Evolutionary conservation across 176 grass and related monocot species (phyloP), one percentile per base, ranked within the genome.

Genomic region (Tillandsia fasciculata): DNA sequence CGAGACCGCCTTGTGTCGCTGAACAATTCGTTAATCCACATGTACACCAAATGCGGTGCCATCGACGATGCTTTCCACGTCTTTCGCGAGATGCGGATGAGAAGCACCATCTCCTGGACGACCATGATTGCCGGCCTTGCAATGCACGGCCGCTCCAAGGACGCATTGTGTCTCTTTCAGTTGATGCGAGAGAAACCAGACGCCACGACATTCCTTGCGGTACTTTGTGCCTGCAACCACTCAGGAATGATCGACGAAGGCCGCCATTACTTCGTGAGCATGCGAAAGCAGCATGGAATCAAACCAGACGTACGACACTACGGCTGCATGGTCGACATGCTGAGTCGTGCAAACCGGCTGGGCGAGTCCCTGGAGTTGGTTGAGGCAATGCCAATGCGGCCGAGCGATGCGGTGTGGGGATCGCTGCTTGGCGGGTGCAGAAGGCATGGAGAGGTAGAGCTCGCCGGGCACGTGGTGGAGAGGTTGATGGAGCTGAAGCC

Each of bases 101-200:
- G 83, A 80, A 81, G 49, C 53, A 89, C 88, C 53, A 53, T 81
- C 66, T 84, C 88, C 9, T 96, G 88, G 85, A 96, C 81, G 10
- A 91, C 80, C 24, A 84, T 91, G 74, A 96, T 96, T 27, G 82
- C 71, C 0, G 91, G 91, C 64, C 83, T 91, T 14, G 83, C 83
- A 0, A 59, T 69, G 9, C 83, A 86, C 69, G 82, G 88, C 15
- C 73, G 65, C 27, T 33, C 77, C 8, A 23, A 86, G 33, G 79
- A 89, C 13, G 88, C 85, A 3, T 63, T 96, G 52, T 49, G 69
- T 13, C 59, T 91, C 71, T 96, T 91, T 51, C 56, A 71, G 26
- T 53, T 26, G 70, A 81, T 94, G 81, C 78, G 75, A 33, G 52
- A 73, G 17, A 64, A 52, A 52, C 83, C 85, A 26, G 85, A 89